Evolutionary conservation across 345 rosid genomes (phyloP), one percentile per base, ranked within the genome.

Genomic region (Eucalyptus sideroxylon): DNA sequence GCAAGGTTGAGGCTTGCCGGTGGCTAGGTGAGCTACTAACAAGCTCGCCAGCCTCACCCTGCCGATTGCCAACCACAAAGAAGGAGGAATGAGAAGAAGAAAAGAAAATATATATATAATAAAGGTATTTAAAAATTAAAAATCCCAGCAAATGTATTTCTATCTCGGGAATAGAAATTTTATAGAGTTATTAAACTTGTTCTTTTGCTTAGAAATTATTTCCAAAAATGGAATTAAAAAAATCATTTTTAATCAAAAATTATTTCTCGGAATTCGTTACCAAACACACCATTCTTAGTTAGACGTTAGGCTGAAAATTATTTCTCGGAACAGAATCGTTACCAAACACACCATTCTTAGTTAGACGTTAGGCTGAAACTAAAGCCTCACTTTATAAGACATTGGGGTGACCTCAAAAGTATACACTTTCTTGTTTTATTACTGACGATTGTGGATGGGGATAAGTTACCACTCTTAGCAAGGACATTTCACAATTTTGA

Each of bases 161-260:
- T 19, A 19, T 53, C 10, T 2, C 1, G 2, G 1, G 4, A 53
- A 53, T 53, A 53, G 0, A 53, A 53, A 19, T 19, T 53, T 53
- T 53, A 1, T 53, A 0, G 1, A 53, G 2, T 53, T 53, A 53
- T 4, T 0, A 53, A 53, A 19, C 59, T 0, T 53, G 1, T 53
- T 53, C 1, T 19, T 21, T 21, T 53, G 1, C 4, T 53, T 0
- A 0, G 0, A 53, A 53, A 53, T 53, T 53, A 53, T 53, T 21
- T 53, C 2, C 0, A 0, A 53, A 1, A 53, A 53, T 0, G 8
- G 0, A 53, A 53, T 53, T 0, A 8, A 2, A 53, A 53, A 53
- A 53, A 8, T 2, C 0, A 53, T 53, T 21, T 53, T 0, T 8
- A 0, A 53, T 53, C 0, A 53, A 53, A 53, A 19, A 53, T 53